Base-by-base conservation (phyloP, 139 green algal species). In the Chlamydomonas incerta region DNA sequence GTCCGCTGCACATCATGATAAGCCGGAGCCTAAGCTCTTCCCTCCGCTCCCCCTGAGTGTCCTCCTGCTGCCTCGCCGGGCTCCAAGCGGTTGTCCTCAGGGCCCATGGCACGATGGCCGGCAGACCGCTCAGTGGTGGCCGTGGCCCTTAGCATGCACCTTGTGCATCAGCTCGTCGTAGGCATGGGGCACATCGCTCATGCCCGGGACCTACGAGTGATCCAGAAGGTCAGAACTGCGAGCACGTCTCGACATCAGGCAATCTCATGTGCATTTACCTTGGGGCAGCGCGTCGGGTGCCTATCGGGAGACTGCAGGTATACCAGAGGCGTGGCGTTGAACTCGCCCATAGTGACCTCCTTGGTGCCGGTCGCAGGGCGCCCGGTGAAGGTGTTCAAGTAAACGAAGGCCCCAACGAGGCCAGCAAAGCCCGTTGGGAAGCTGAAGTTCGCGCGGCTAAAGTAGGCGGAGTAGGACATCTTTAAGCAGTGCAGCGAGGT, bases 401-500 rank as follows among this genome's bases (percentile, higher is more conserved):
- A 86, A 18, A 47, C 0, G 1, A 71, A n/a, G 11, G 52, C 80
- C 31, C 68, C 80, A 14, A 79, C 68, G 0, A 86, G 68, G 28
- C 52, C 80, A 2, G 68, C 50, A 34, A 86, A 52, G 35, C 80
- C 80, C 0, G 80, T 86, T 10, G 80, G 80, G 28, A 86, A 86
- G 68, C 34, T 72, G 34, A 80, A 86, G 80, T 86, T 86, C 1
- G 55, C 55, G 2, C 68, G 52, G 24, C 34, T 70, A 33, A 77
- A 86, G 68, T 80, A 86, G 3, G 80, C 57, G 4, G 33, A 31
- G 55, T 86, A 86, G 68, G 33, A 63, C 80, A 86, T 86, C 2
- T 15, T 85, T 76, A 37, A 74, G 21, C 57, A 65, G 58, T 3
- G 24, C 24, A 9, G 23, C 3, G 58, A 65, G 13, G 9, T 8